These are phyloP conservation scores for Mycena sp. DNA, from an alignment of 1,284 basidiomycete genomes.

Conservation along the genomic window DNA sequence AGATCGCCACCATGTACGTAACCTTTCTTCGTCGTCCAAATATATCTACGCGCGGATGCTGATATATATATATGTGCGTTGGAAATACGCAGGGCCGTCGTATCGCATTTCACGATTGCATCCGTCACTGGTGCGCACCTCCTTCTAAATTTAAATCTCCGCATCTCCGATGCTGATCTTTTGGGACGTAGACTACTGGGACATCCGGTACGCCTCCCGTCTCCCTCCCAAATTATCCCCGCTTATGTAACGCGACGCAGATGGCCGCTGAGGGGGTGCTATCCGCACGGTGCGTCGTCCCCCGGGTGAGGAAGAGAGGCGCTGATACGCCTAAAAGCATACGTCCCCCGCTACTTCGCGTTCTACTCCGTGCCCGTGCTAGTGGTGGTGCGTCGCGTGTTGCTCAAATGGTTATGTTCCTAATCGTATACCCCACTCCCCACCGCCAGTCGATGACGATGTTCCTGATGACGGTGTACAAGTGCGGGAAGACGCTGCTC, in stretches of 20 bases:
- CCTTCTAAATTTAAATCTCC: not conserved
- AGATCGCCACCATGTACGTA: slow-evolving; percentile 23
- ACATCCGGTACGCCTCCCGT: not conserved
- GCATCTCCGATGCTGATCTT: not conserved
- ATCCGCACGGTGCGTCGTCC: slow-evolving; percentile 6
- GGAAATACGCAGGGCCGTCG: slow-evolving; percentile 10
- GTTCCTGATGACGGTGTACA: slow-evolving; percentile 23
- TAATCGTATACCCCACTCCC: not conserved
- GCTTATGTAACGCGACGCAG: not conserved
- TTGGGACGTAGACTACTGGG: slow-evolving; percentile 19
- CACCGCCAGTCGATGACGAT: slow-evolving; percentile 12
- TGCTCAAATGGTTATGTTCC: not conserved
- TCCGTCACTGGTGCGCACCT: slow-evolving; percentile 1
- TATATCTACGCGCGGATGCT: no score
- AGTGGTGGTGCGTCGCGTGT: slow-evolving; percentile 8
- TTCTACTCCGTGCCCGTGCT: slow-evolving; percentile 26
- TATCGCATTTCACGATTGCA: slow-evolving; percentile 24
- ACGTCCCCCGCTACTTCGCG: slow-evolving; percentile 23
- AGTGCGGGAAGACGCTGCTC: slow-evolving; percentile 22
- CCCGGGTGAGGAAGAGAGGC: no score
- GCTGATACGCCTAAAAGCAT: no score
- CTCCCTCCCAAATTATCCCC: not conserved
- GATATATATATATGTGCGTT: no score
- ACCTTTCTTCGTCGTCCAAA: no score
- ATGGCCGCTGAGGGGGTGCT: slow-evolving; percentile 19